Conservation (phyloP, 768 basidiomycete species). For the Phaffia australis region DNA sequence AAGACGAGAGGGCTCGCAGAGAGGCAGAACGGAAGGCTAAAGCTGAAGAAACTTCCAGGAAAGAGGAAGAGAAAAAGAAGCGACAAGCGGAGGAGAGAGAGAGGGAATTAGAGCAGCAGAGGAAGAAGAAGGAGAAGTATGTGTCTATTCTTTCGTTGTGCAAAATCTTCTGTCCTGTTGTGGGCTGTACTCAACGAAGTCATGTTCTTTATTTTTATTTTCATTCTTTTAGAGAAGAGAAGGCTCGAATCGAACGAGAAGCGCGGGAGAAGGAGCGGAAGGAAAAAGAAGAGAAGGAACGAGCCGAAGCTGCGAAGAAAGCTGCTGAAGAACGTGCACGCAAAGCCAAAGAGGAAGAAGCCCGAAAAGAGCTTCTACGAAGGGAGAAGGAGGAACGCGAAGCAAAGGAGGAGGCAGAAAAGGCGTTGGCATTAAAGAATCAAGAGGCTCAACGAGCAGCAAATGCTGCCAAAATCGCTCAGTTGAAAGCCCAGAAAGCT, state of each 20-base stretch:
- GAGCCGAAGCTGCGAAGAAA: slow-evolving; percentile 15
- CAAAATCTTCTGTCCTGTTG: not conserved
- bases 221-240: slow-evolving; percentile 44
- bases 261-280: slow-evolving; percentile 24
- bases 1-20: slow-evolving; percentile 72
- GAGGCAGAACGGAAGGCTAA: slow-evolving; percentile 52
- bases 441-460: slow-evolving; percentile 29
- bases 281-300: slow-evolving; percentile 25
- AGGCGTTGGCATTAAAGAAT: slow-evolving; percentile 26
- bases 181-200: not conserved
- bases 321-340: slow-evolving; percentile 40
- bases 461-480: slow-evolving; percentile 25
- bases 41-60: slow-evolving; percentile 56
- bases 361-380: slow-evolving; percentile 31
- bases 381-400: slow-evolving; percentile 35
- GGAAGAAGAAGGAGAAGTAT: slow-evolving; percentile 38
- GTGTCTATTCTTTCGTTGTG: not conserved
- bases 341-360: slow-evolving; percentile 38
- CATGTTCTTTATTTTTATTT: not conserved
- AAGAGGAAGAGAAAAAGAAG: slow-evolving; percentile 66
- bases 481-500: slow-evolving; percentile 24
- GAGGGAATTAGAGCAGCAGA: slow-evolving; percentile 67
- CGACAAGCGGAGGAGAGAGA: slow-evolving; percentile 69
- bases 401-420: slow-evolving; percentile 27
- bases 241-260: slow-evolving; percentile 36